A percentile compares a stretch with the other conserved stretches of the same genome.
Evolutionary conservation across 768 basidiomycete species (phyloP).

Genomic region (Favolaschia claudopus): DNA sequence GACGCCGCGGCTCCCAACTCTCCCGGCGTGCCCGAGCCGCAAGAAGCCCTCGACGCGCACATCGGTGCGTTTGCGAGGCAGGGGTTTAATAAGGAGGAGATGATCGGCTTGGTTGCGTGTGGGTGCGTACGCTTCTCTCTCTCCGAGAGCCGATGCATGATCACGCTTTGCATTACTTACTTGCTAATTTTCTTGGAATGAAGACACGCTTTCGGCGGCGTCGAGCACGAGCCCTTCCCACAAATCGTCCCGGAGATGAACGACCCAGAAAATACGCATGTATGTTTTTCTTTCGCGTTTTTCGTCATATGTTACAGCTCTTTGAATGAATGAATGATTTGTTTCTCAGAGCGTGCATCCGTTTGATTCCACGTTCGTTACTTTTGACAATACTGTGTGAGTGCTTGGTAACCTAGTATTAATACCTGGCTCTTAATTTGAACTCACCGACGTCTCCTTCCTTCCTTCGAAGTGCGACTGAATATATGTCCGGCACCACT

Average conservation of each 20-base stretch:
- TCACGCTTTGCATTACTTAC: too few species aligned
- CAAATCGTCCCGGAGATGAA: background rate
- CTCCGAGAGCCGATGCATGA: too few species aligned
- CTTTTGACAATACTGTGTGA: constrained; percentile 1
- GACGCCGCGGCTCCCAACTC: background rate
- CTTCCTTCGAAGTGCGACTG: background rate
- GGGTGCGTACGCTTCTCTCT: too few species aligned
- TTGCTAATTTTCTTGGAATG: too few species aligned
- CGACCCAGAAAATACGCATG: background rate
- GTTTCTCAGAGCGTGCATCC: too few species aligned
- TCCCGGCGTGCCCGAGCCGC: background rate
- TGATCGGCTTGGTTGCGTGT: too few species aligned
- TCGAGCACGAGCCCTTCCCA: background rate
- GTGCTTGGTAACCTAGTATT: too few species aligned
- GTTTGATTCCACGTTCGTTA: background rate
- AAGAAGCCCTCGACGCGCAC: background rate
- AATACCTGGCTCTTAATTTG: background rate
- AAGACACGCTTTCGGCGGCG: background rate
- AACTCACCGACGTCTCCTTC: background rate
- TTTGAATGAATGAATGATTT: too few species aligned
- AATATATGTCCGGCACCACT: background rate
- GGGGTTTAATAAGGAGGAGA: too few species aligned
- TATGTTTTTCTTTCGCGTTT: too few species aligned
- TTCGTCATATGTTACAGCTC: too few species aligned
- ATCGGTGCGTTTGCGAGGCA: background rate